Percentiles rank a stretch among this genome's conserved stretches.
phyloP scores from a whole-genome alignment of 192 early-diverging fungal species.

The Coemansia aciculifera region DNA sequence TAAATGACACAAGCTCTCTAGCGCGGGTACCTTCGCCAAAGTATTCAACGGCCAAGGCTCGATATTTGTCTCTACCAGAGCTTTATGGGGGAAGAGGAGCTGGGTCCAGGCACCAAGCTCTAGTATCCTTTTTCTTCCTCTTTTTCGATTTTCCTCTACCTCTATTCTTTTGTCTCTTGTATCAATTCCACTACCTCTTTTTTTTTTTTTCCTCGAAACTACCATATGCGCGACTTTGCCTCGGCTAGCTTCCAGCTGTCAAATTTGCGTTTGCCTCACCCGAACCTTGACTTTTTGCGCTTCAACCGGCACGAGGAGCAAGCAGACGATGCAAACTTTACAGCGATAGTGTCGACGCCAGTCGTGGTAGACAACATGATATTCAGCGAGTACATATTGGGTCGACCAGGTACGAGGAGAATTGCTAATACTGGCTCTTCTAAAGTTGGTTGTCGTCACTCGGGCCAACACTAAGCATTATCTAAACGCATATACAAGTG shows the following conservation, averaged over 20 bases:
- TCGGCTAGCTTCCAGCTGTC: constrained; percentile 29
- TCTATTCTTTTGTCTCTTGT: not conserved
- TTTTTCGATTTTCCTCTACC: not conserved
- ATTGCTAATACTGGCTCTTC: not conserved
- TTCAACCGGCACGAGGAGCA: constrained; percentile 27
- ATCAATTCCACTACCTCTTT: not conserved
- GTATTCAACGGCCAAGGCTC: not conserved
- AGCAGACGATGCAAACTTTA: constrained; percentile 27
- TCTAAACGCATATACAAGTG: not conserved
- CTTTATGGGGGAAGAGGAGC: constrained; percentile 20
- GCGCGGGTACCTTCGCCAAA: not conserved
- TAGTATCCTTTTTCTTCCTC: not conserved
- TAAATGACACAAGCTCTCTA: not conserved
- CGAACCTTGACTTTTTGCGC: constrained; percentile 30
- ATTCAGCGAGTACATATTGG: constrained; percentile 23
- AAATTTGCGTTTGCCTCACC: constrained; percentile 26
- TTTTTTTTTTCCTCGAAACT: not conserved
- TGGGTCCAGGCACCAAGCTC: not conserved
- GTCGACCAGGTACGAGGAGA: constrained; percentile 15
- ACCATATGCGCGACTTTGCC: constrained; percentile 18
- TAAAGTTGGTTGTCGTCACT: not conserved
- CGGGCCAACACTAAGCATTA: not conserved
- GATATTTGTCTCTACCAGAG: not conserved
- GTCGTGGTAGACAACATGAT: constrained; percentile 21
- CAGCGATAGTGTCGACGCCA: constrained; percentile 27